Percentiles rank a stretch among this genome's conserved stretches.
These are phyloP conservation scores for Backusella macrospora DNA, from an alignment of 192 early-diverging fungal species.

Conservation along the genomic window DNA sequence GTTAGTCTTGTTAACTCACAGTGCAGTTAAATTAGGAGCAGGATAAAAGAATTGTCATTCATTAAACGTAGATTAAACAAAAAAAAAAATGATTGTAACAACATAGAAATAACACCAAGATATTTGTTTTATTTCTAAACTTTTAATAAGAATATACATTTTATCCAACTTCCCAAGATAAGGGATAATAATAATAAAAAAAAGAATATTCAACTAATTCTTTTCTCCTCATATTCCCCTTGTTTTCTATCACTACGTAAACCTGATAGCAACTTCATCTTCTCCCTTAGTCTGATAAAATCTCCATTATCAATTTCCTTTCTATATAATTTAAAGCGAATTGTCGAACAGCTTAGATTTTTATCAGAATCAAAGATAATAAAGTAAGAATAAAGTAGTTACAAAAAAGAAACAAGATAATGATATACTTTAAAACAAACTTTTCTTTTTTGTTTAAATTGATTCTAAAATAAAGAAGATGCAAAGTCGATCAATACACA, in stretches of 20 bases:
- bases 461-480: background rate
- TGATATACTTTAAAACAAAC: background rate
- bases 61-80: too few relatives aligned
- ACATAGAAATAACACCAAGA: background rate
- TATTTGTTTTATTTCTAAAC: background rate
- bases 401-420: background rate
- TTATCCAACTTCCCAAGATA: background rate
- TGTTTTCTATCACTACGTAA: background rate
- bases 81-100: too few relatives aligned
- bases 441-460: background rate
- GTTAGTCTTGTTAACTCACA: background rate
- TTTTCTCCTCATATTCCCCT: background rate
- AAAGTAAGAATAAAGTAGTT: background rate
- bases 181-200: background rate
- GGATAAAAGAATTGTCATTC: background rate
- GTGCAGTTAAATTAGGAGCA: background rate
- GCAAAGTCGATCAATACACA: constrained; percentile 8
- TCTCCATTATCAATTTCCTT: background rate
- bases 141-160: background rate
- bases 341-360: background rate
- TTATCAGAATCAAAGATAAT: background rate
- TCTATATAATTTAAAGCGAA: background rate
- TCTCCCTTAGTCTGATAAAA: background rate
- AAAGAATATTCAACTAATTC: background rate
- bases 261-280: background rate